Percentiles rank a stretch among this genome's conserved stretches.
Evolutionary conservation across 2,329 filamentous ascomycete genomes (phyloP).

Genomic region (Lasiodiplodia sp.): DNA sequence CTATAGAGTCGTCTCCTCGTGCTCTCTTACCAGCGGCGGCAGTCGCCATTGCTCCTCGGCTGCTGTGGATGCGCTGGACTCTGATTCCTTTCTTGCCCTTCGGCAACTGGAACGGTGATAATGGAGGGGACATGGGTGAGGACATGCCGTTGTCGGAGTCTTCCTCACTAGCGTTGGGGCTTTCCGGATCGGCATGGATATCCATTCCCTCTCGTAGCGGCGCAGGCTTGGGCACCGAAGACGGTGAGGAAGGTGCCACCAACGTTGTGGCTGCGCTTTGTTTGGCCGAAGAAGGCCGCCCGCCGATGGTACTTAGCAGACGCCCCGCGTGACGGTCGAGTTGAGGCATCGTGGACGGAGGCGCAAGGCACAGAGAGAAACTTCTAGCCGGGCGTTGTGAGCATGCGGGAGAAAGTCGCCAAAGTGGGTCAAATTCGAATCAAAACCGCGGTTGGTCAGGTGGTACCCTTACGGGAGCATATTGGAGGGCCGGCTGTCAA

Average conservation of each 20-base stretch:
- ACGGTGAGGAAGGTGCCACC: not conserved
- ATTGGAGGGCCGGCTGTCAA: not conserved
- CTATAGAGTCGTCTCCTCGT: not conserved
- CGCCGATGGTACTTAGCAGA: not conserved
- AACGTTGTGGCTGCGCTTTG: not conserved
- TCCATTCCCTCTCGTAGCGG: not conserved
- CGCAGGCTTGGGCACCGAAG: not conserved
- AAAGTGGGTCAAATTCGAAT: not conserved
- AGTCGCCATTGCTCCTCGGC: not conserved
- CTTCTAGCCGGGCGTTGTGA: too few species aligned
- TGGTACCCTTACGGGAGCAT: not conserved
- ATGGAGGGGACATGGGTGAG: not conserved
- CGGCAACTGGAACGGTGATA: not conserved
- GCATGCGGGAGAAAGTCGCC: not conserved
- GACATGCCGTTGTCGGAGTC: not conserved
- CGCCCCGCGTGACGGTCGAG: not conserved
- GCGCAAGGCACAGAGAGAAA: not conserved
- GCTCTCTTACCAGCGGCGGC: not conserved
- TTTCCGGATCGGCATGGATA: not conserved
- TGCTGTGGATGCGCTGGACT: too few species aligned
- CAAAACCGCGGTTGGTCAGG: not conserved
- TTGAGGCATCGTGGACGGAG: not conserved
- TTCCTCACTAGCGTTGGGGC: not conserved
- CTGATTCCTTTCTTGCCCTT: not conserved
- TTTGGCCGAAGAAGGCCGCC: not conserved